phyloP scores from a whole-genome alignment of 2,329 filamentous ascomycete genomes.

The Aspergillus arachidicola region DNA sequence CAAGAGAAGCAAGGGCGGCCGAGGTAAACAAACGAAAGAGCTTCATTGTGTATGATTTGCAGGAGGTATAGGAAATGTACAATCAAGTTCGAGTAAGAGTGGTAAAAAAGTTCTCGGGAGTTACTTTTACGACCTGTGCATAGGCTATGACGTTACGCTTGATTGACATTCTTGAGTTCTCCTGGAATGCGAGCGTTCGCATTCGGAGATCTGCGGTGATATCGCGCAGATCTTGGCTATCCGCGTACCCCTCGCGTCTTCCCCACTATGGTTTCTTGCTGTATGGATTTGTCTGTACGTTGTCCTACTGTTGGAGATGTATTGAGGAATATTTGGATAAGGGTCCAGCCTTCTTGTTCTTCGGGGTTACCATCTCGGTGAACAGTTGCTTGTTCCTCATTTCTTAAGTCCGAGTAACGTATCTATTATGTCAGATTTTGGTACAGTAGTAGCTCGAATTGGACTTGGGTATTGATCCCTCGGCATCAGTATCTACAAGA shows the following conservation, averaged over 20 bases:
- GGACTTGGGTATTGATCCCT: fast-evolving
- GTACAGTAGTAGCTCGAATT: neutral
- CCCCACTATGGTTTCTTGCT: neutral
- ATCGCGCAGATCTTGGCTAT: neutral
- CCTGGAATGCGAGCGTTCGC: neutral
- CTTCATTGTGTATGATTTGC: neutral
- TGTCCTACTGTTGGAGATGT: neutral
- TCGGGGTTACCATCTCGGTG: neutral
- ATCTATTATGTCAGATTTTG: neutral
- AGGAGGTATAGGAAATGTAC: neutral
- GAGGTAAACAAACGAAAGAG: neutral
- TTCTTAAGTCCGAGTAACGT: neutral
- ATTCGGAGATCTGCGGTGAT: neutral
- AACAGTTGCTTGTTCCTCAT: neutral
- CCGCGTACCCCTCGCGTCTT: neutral
- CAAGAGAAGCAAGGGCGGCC: neutral
- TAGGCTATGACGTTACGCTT: neutral
- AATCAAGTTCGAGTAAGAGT: neutral
- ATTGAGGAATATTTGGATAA: neutral
- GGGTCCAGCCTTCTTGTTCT: neutral
- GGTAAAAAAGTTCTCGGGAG: neutral
- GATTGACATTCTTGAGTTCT: neutral
- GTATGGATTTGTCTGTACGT: neutral
- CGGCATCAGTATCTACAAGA: neutral
- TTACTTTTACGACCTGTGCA: neutral